Percentiles rank a stretch among this genome's conserved stretches.
phyloP scores from a whole-genome alignment of 805 yeast species.

The Debaryomyces tyrocola region DNA sequence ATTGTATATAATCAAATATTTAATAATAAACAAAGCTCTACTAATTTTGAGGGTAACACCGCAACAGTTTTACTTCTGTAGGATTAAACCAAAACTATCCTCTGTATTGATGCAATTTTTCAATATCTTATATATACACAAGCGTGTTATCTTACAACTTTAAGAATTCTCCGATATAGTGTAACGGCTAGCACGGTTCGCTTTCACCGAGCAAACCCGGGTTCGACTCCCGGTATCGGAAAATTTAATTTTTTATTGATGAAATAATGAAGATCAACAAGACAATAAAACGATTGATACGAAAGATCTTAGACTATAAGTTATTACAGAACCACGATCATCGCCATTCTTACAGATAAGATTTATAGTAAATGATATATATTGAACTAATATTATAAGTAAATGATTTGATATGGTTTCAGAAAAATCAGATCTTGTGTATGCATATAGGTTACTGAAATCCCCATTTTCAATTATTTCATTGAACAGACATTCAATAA shows the following conservation, averaged over 20 bases:
- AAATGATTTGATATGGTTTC: neutral
- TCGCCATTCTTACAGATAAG: too few species aligned
- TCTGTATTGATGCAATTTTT: too few species aligned
- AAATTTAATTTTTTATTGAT: slow-evolving; percentile 13
- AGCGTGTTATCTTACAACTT: too few species aligned
- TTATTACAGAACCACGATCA: too few species aligned
- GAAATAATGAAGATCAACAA: too few species aligned
- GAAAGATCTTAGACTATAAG: too few species aligned
- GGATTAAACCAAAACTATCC: too few species aligned
- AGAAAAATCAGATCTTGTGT: neutral
- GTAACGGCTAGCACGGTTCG: slow-evolving; percentile 56
- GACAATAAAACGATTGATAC: too few species aligned
- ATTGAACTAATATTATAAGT: neutral
- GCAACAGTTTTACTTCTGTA: too few species aligned
- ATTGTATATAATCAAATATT: neutral
- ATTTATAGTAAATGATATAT: neutral
- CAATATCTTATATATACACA: too few species aligned
- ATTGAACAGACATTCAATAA: neutral
- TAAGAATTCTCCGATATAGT: slow-evolving; percentile 41
- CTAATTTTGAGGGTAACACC: too few species aligned
- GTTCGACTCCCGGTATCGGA: slow-evolving; percentile 89
- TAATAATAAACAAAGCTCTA: too few species aligned
- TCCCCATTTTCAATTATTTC: neutral
- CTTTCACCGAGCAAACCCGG: slow-evolving; percentile 63
- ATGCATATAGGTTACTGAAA: neutral